Base-by-base conservation (phyloP, 495 filamentous ascomycete species). In the Cercophora scortea region DNA sequence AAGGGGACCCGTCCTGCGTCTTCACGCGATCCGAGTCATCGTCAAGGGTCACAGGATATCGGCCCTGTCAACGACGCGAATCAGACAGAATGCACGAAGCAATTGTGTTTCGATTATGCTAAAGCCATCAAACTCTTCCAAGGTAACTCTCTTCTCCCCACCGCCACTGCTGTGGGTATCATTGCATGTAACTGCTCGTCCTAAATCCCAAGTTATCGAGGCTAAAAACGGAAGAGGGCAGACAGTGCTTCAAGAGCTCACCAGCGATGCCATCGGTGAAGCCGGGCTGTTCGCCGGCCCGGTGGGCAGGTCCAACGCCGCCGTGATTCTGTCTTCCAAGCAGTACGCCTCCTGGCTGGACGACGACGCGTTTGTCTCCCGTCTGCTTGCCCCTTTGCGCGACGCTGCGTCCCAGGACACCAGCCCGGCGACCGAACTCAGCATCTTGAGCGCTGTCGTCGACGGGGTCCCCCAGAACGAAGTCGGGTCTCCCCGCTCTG, bases 281-380 rank as follows among this genome's bases (percentile, higher is more conserved):
- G 25, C 25, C 25, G 25, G 25, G 25, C 25, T 25, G 25, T 25
- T 25, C 25, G 25, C 25, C 25, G 25, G 25, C 25, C 25, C 25
- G 25, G 25, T 25, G 25, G 25, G 25, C 25, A 25, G 25, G 12
- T 18, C 32, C 45, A 57, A 63, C 54, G 65, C 53, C 18, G 63
- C 60, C 3, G 65, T 72, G 25, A 53, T 75, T 6, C 56, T 75
- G 18, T 61, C 61, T 17, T 71, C 71, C 40, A 55, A 46, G 33
- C 35, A 62, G 15, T 60, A 73, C 11, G 61, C 65, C n/a, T 49
- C 56, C 38, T 73, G 68, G 69, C 42, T 74, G 19, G 50, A 71
- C 25, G 71, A 75, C 46, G 51, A 64, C 8, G 49, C 15, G 19
- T 75, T 75, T 15, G 53, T 76, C 16, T 52, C 61, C 1, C 18